These are phyloP conservation scores for Penicillium paradoxum DNA, from an alignment of 495 filamentous ascomycete genomes.

Conservation along the genomic window DNA sequence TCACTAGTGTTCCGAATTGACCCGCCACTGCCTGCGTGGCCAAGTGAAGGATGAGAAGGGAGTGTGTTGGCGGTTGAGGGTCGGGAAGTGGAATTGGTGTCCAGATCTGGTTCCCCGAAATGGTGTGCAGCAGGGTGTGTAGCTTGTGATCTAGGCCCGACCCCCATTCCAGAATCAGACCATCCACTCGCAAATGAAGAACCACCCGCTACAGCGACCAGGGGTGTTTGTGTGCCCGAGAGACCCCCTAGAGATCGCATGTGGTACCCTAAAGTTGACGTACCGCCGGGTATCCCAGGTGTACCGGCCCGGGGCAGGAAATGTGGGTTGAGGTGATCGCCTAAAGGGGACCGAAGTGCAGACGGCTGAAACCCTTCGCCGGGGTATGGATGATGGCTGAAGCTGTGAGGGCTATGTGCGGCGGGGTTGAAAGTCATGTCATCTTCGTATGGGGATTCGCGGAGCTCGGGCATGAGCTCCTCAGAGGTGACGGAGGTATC, in stretches of 20 bases:
- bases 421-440: constrained; percentile 26
- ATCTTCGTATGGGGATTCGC: constrained; percentile 33
- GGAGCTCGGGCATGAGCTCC: constrained; percentile 27
- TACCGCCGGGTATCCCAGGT: constrained; percentile 77
- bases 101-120: constrained; percentile 28
- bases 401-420: constrained; percentile 16
- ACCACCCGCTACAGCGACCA: constrained; percentile 79
- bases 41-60: constrained; percentile 30
- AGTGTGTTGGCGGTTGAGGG: constrained; percentile 42
- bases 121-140: constrained; percentile 13
- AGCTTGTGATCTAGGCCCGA: constrained; percentile 11
- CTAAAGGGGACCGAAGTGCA: constrained; percentile 38
- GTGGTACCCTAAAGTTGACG: constrained; percentile 87
- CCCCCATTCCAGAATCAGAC: constrained; percentile 35
- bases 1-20: constrained; percentile 22
- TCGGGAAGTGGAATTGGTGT: constrained; percentile 35
- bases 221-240: constrained; percentile 79
- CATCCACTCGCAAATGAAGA: constrained; percentile 50
- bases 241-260: constrained; percentile 67
- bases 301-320: constrained; percentile 62
- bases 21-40: constrained; percentile 25
- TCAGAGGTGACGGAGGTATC: constrained; percentile 41
- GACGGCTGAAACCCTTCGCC: constrained; percentile 31
- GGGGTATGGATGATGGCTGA: constrained; percentile 24
- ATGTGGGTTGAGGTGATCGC: constrained; percentile 55